Conservation (phyloP, 306 rosid species). For the Cicer pinnatifidum region DNA sequence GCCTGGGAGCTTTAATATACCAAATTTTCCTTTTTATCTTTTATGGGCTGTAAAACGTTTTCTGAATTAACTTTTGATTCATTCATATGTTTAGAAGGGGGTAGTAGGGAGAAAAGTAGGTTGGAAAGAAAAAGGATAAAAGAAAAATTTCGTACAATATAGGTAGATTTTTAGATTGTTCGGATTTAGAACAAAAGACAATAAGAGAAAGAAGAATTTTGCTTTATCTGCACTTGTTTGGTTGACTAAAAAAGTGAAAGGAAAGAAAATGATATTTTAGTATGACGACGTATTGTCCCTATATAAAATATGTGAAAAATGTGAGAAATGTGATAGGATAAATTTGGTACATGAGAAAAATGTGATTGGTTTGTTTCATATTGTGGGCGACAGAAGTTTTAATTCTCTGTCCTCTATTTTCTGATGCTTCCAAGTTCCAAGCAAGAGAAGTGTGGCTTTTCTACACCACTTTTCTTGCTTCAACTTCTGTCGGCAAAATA, state of each 20-base stretch:
- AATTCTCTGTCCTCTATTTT: constrained; percentile 1
- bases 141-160: no score
- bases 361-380: background rate
- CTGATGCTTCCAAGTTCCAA: constrained; percentile 8
- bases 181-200: background rate
- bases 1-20: no score
- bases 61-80: no score
- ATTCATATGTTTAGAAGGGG: no score
- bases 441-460: background rate
- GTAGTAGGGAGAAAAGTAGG: no score
- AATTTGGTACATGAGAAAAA: background rate
- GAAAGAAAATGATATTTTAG: background rate
- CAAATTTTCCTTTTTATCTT: no score
- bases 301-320: background rate
- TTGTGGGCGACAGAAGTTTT: background rate
- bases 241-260: background rate
- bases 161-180: no score
- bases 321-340: background rate
- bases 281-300: background rate
- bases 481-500: background rate
- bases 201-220: background rate
- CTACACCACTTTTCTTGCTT: background rate
- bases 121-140: no score
- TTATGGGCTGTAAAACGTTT: no score
- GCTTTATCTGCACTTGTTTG: background rate